Evolutionary conservation across 495 filamentous ascomycete species (phyloP).

Genomic region (Chaetomium cochliodes): DNA sequence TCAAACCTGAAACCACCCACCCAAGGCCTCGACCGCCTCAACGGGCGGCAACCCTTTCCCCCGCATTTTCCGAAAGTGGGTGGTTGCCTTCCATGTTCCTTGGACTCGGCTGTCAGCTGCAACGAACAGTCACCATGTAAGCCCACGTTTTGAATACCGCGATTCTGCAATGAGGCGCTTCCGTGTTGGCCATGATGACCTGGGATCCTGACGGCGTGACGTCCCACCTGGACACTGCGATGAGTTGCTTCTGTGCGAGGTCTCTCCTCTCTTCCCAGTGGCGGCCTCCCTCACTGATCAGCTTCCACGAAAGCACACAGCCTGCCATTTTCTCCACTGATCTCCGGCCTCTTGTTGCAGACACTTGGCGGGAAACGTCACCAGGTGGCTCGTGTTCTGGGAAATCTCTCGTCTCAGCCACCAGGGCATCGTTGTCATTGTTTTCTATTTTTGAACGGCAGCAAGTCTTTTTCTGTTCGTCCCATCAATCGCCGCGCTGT

Average conservation of each 20-base stretch:
- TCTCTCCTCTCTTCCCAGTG: neutral
- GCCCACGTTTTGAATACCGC: neutral
- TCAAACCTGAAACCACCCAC: conserved; percentile 10
- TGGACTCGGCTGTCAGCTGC: neutral
- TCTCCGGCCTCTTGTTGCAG: conserved; percentile 14
- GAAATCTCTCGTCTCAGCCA: neutral
- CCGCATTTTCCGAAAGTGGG: conserved; percentile 20
- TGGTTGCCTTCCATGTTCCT: neutral
- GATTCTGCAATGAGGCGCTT: too few species aligned
- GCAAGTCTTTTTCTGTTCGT: neutral
- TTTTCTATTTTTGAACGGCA: too few species aligned
- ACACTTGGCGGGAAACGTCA: conserved; percentile 21
- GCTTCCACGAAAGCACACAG: conserved; percentile 10
- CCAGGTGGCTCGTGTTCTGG: conserved; percentile 15
- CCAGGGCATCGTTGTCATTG: neutral
- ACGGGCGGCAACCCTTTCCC: conserved; percentile 2
- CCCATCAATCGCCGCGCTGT: too few species aligned
- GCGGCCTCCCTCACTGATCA: neutral
- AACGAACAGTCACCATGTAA: neutral
- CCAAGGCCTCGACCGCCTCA: too few species aligned
- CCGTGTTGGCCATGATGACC: neutral
- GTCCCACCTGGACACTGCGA: neutral
- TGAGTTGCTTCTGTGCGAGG: neutral
- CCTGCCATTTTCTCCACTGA: conserved; percentile 24
- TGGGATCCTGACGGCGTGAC: too few species aligned